Percentiles rank a stretch among this genome's conserved stretches.
Evolutionary conservation across 2,329 filamentous ascomycete genomes (phyloP).

Genomic region (Aureobasidium pullulans): DNA sequence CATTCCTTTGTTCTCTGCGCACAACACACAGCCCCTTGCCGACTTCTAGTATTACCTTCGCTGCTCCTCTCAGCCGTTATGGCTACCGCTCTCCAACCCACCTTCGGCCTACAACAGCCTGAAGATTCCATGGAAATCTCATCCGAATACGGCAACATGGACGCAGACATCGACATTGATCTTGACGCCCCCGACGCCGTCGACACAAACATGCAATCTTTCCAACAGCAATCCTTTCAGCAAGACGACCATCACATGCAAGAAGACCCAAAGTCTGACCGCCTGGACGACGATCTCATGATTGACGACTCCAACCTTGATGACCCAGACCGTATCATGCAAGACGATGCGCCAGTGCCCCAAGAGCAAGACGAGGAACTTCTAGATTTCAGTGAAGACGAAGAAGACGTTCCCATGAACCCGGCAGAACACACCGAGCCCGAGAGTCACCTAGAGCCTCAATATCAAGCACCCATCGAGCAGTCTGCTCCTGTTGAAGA

Average conservation of each 20-base stretch:
- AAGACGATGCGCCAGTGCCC: conserved; percentile 12
- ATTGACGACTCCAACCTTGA: conserved; percentile 22
- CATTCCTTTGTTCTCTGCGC: conserved; percentile 6
- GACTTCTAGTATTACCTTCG: background rate
- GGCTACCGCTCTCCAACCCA: conserved; percentile 16
- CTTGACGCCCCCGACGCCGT: conserved; percentile 40
- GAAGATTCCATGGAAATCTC: conserved; percentile 52
- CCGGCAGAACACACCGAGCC: conserved; percentile 2
- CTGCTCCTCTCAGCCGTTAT: conserved; percentile 1
- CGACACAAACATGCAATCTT: conserved; percentile 14
- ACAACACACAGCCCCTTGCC: conserved; percentile 4
- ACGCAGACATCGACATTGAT: conserved; percentile 53
- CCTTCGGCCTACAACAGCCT: conserved; percentile 24
- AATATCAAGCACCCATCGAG: background rate
- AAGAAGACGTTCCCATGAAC: conserved; percentile 18
- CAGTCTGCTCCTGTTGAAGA: background rate
- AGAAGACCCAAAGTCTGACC: conserved; percentile 40
- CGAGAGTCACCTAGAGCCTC: background rate
- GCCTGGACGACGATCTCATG: conserved; percentile 25
- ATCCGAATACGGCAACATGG: conserved; percentile 37
- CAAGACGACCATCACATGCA: conserved; percentile 50
- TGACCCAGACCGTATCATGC: conserved; percentile 15
- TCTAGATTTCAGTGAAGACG: conserved; percentile 31
- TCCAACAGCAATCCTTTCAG: conserved; percentile 15
- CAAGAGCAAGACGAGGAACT: conserved; percentile 28